These are phyloP conservation scores for Fusarium cyanostomum DNA, from an alignment of 2,329 filamentous ascomycete genomes.

Conservation along the genomic window DNA sequence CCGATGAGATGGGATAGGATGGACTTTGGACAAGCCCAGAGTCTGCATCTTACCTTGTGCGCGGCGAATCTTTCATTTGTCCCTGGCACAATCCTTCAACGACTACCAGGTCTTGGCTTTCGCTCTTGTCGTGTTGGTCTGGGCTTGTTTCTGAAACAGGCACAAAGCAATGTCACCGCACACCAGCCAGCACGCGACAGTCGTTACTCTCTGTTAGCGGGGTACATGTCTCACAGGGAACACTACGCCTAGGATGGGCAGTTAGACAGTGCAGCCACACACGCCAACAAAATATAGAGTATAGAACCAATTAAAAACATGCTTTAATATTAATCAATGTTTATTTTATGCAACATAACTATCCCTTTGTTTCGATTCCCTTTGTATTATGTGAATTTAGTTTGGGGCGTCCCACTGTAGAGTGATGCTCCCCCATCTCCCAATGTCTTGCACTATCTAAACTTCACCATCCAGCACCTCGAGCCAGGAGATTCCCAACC, in stretches of 20 bases:
- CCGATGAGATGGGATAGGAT: neutral
- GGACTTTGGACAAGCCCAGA: neutral
- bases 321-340: neutral
- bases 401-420: too few relatives aligned
- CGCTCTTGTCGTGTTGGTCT: conserved; percentile 2
- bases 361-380: neutral
- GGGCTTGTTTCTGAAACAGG: conserved; percentile 33
- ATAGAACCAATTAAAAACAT: conserved; percentile 20
- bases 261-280: neutral
- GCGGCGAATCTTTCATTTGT: neutral
- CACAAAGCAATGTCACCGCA: conserved; percentile 17
- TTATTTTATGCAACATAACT: neutral
- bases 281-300: neutral
- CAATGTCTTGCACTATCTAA: conserved; percentile 39
- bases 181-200: conserved; percentile 4
- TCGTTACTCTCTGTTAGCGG: conserved; percentile 43
- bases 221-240: conserved; percentile 31
- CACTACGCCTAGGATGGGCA: conserved; percentile 2
- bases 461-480: conserved; percentile 34
- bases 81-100: conserved; percentile 15
- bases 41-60: neutral
- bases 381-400: neutral
- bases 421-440: neutral
- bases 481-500: conserved; percentile 31
- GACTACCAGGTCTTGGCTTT: conserved; percentile 33